Conservation (phyloP, 1,139 yeast genomes). For the Debaryomyces udenii region DNA sequence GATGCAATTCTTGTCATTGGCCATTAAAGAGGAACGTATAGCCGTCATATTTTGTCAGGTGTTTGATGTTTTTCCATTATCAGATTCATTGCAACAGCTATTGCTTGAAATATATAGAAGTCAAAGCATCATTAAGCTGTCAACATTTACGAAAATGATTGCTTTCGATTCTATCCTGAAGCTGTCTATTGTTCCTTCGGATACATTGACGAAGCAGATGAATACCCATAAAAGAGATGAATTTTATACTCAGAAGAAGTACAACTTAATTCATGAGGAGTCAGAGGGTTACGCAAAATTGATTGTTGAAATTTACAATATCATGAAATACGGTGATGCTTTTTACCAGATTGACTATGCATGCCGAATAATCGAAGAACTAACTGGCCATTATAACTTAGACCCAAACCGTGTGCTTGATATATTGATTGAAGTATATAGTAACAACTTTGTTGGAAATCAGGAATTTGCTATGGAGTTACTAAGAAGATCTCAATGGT, state of each 20-base stretch:
- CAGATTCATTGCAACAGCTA: constrained; percentile 31
- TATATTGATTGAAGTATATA: constrained; percentile 54
- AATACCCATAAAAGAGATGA: constrained; percentile 53
- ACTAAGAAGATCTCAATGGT: constrained; percentile 60
- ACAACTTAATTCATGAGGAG: constrained; percentile 76
- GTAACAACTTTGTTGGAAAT: constrained; percentile 47
- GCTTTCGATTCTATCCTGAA: constrained; percentile 39
- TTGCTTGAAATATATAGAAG: constrained; percentile 26
- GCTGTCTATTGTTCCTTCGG: constrained; percentile 43
- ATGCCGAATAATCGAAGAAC: constrained; percentile 53
- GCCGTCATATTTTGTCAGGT: constrained; percentile 49
- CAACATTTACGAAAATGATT: constrained; percentile 40
- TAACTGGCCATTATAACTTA: constrained; percentile 76
- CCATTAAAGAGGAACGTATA: constrained; percentile 35
- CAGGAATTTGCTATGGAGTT: constrained; percentile 51
- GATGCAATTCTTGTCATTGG: constrained; percentile 30
- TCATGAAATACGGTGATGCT: constrained; percentile 46
- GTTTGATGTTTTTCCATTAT: constrained; percentile 46
- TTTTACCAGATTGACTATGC: constrained; percentile 47
- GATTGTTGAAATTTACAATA: constrained; percentile 52
- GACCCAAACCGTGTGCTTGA: constrained; percentile 79
- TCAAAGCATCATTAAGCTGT: constrained; percentile 38
- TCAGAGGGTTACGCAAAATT: constrained; percentile 80
- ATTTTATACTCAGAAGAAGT: constrained; percentile 71
- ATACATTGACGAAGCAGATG: constrained; percentile 39